Evolutionary conservation across 2,329 filamentous ascomycete species (phyloP), one percentile per base, ranked within the genome.

Genomic region (Fusarium graminum): DNA sequence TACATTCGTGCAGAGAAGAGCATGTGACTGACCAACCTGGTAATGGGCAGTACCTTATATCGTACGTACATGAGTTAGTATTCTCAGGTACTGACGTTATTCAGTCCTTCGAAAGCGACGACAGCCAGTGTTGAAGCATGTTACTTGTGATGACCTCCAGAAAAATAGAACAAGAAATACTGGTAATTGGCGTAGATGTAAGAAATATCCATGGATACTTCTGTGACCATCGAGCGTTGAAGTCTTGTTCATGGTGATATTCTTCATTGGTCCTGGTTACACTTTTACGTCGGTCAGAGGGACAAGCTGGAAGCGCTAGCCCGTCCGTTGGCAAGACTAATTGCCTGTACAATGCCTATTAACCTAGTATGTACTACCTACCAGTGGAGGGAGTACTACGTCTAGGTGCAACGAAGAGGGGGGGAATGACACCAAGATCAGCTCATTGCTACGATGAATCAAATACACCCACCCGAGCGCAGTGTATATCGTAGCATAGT

Each of bases 181-280:
- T 67, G 69, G 69, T 63, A 72, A 57, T 71, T 71, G 58, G 49
- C 50, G 55, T 60, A 60, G 58, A 55, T 68, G 63, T 51, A 63
- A 49, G 28, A 19, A 55, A 40, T 22, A 25, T 22, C 22, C 22
- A 22, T 22, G 22, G 22, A 22, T 39, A 38, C 42, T 41, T 51
- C 49, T 60, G 56, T 51, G 68, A 56, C 42, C 61, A 58, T 57
- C 41, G 52, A 64, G 42, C 36, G 50, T 49, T 57, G 43, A 12
- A 45, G 44, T n/a, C 22, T 56, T 43, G 32, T 7, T 26, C 30
- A 64, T 51, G 25, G 30, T 40, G 29, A 53, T 43, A 52, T 59
- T 49, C 53, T 42, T 50, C 63, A 53, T 55, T 69, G 63, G 46
- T 60, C 49, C 57, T 58, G 49, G 55, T 50, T 53, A 47, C 57